Percentiles rank a stretch among this genome's conserved stretches.
Conservation (phyloP, 495 filamentous ascomycete genomes). For the Penicillium simplicissimum region DNA sequence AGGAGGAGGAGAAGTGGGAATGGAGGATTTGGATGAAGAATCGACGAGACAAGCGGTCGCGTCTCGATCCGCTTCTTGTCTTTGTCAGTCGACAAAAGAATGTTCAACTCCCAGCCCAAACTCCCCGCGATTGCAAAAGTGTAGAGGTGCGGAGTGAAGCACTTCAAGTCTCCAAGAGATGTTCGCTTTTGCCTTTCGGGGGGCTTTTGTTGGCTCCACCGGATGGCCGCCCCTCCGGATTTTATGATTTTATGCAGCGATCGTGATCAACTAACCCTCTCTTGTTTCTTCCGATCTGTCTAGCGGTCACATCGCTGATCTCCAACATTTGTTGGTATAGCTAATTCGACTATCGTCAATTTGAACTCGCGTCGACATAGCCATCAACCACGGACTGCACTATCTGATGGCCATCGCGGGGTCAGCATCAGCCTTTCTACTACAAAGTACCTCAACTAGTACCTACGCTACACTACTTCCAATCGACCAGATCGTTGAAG, state of each 20-base stretch:
- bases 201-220: not conserved
- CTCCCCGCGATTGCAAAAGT: not conserved
- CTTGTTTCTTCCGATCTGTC: not conserved
- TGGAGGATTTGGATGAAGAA: not conserved
- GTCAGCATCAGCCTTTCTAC: not conserved
- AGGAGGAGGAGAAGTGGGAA: not conserved
- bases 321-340: not conserved
- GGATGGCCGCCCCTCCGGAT: not conserved
- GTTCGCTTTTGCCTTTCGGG: not conserved
- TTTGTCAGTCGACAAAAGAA: not conserved
- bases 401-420: not conserved
- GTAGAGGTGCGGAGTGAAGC: conserved; percentile 13
- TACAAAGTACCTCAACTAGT: not conserved
- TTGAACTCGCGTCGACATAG: not conserved
- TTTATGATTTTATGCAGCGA: not conserved
- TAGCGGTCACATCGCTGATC: not conserved
- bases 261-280: not conserved
- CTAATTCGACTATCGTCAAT: not conserved
- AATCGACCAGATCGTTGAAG: not conserved
- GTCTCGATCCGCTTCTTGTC: not conserved
- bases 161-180: not conserved
- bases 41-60: not conserved
- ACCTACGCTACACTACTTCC: not conserved
- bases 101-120: not conserved
- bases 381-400: not conserved